Conservation (phyloP, 2,329 filamentous ascomycete genomes). For the Neobulgaria alba region DNA sequence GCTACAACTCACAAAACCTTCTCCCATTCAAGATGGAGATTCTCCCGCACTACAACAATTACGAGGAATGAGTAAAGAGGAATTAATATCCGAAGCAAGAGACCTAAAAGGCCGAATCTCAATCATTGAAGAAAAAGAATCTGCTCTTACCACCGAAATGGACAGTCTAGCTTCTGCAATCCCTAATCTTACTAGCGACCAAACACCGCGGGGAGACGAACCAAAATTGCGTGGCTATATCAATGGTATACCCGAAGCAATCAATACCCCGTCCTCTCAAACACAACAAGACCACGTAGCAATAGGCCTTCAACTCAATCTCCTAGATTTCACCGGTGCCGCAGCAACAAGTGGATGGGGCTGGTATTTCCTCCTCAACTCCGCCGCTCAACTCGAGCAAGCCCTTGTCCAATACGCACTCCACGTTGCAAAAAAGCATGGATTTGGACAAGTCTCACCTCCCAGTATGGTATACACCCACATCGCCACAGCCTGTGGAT, state of each 20-base stretch:
- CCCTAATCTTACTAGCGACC: slow-evolving; percentile 74
- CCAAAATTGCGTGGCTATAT: slow-evolving; percentile 66
- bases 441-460: slow-evolving; percentile 75
- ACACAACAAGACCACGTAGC: slow-evolving; percentile 70
- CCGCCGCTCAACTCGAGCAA: slow-evolving; percentile 89
- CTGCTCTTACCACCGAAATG: slow-evolving; percentile 55
- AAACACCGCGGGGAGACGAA: slow-evolving; percentile 64
- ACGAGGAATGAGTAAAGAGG: slow-evolving; percentile 34
- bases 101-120: slow-evolving; percentile 54
- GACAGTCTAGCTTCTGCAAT: slow-evolving; percentile 65
- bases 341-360: slow-evolving; percentile 87
- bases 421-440: slow-evolving; percentile 58
- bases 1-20: slow-evolving; percentile 45
- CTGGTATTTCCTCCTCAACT: slow-evolving; percentile 94
- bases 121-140: slow-evolving; percentile 52
- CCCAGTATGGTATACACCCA: slow-evolving; percentile 88
- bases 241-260: slow-evolving; percentile 54
- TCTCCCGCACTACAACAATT: slow-evolving; percentile 18
- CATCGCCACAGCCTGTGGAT: slow-evolving; percentile 84
- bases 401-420: slow-evolving; percentile 84
- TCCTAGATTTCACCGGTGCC: slow-evolving; percentile 83
- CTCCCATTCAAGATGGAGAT: slow-evolving; percentile 35
- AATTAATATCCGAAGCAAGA: slow-evolving; percentile 55
- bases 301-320: slow-evolving; percentile 74
- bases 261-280: slow-evolving; percentile 28